Evolutionary conservation across 352 stramenopile genomes (phyloP).

Genomic region (Lagenidium giganteum): DNA sequence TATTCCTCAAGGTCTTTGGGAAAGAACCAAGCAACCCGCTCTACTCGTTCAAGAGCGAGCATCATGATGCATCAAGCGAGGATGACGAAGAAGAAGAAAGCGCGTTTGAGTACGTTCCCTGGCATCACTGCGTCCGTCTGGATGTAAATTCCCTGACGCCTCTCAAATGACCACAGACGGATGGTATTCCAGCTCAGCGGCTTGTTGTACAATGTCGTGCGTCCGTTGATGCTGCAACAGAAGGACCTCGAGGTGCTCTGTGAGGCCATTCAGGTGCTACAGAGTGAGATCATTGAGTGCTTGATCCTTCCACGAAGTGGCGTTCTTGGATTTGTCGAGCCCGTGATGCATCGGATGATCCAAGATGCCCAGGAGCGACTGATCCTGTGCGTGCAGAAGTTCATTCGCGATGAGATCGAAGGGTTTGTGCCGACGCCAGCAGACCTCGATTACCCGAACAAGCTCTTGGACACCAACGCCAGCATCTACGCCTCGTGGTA

Average conservation of each 20-base stretch:
- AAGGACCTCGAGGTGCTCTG: slow-evolving; percentile 75
- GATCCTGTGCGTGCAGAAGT: slow-evolving; percentile 82
- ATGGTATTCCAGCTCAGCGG: slow-evolving; percentile 76
- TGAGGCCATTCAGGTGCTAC: slow-evolving; percentile 72
- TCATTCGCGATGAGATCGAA: slow-evolving; percentile 80
- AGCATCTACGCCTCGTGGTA: slow-evolving; percentile 83
- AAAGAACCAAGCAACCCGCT: slow-evolving; percentile 48
- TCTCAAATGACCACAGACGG: slow-evolving; percentile 43
- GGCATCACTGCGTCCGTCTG: slow-evolving; percentile 1
- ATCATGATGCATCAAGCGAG: slow-evolving; percentile 21
- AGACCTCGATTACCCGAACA: slow-evolving; percentile 74
- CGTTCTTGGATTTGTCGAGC: slow-evolving; percentile 50
- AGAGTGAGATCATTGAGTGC: slow-evolving; percentile 73
- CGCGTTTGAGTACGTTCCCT: slow-evolving; percentile 55
- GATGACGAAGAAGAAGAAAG: slow-evolving; percentile 37
- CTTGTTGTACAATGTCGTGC: slow-evolving; percentile 63
- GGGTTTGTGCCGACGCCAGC: slow-evolving; percentile 44
- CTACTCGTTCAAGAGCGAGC: slow-evolving; percentile 31
- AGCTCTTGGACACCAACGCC: slow-evolving; percentile 29
- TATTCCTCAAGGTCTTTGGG: slow-evolving; percentile 72
- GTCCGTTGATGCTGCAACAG: slow-evolving; percentile 62
- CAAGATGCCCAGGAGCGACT: slow-evolving; percentile 79
- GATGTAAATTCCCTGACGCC: too few relatives aligned
- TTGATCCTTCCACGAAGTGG: slow-evolving; percentile 48
- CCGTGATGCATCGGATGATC: slow-evolving; percentile 81